Conservation (phyloP, 257 asterid genomes). For the Leonotis leonurus region DNA sequence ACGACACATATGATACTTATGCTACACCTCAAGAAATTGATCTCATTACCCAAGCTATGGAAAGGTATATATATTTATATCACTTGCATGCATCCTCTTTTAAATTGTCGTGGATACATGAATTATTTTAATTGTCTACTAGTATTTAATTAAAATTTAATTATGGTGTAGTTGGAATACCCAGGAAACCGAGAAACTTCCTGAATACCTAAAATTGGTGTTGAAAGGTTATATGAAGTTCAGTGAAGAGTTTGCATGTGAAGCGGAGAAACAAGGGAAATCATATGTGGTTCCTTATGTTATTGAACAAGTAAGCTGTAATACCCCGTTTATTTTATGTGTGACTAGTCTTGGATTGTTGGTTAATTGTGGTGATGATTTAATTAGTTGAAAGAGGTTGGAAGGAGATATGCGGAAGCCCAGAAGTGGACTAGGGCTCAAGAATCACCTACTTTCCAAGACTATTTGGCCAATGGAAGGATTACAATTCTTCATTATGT, state of each 20-base stretch:
- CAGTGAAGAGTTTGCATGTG: background rate
- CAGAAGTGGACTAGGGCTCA: background rate
- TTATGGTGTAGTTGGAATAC: background rate
- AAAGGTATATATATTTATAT: constrained; percentile 13
- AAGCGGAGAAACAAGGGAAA: constrained; percentile 8
- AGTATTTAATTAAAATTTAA: no score
- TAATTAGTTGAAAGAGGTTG: no score
- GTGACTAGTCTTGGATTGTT: no score
- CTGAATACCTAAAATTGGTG: background rate
- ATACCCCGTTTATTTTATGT: no score
- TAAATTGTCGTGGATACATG: no score
- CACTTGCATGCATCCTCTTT: no score
- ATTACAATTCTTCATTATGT: background rate
- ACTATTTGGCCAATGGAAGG: background rate
- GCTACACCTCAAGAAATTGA: constrained; percentile 22
- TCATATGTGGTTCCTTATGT: constrained; percentile 5
- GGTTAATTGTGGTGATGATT: no score
- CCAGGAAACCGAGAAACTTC: background rate
- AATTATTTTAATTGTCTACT: no score
- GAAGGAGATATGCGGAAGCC: no score
- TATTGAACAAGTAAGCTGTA: no score
- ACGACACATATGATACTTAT: constrained; percentile 26
- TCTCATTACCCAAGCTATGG: constrained; percentile 9
- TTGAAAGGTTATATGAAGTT: background rate
- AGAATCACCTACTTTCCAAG: background rate